Conservation (phyloP, 192 early-diverging fungal species). For the Coemansia sp. region DNA sequence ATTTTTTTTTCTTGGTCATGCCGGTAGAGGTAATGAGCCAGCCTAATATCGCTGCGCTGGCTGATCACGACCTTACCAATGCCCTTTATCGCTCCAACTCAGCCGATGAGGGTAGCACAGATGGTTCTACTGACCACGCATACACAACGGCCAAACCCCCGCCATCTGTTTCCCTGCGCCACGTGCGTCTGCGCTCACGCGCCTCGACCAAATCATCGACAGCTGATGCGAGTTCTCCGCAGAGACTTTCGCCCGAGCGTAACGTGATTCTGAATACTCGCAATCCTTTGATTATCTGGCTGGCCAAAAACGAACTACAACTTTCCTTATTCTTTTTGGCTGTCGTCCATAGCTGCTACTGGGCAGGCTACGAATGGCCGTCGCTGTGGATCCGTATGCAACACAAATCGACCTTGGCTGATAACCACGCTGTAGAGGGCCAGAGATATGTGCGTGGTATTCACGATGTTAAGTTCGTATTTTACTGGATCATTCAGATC, state of each 20-base stretch:
- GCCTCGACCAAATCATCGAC: constrained; percentile 1
- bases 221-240: background rate
- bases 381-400: constrained; percentile 37
- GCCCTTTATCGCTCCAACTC: constrained; percentile 6
- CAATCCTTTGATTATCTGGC: constrained; percentile 39
- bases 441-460: constrained; percentile 47
- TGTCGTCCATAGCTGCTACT: constrained; percentile 33
- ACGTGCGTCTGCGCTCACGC: constrained; percentile 23
- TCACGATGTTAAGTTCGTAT: constrained; percentile 66
- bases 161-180: background rate
- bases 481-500: constrained; percentile 69
- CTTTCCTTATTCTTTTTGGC: constrained; percentile 27
- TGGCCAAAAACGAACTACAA: constrained; percentile 42
- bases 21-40: constrained; percentile 24
- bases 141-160: background rate
- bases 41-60: background rate
- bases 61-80: background rate
- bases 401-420: constrained; percentile 19
- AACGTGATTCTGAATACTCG: constrained; percentile 47
- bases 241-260: background rate
- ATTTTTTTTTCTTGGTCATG: constrained; percentile 13
- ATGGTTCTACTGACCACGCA: background rate
- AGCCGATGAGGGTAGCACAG: background rate
- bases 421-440: background rate
- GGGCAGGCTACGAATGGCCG: constrained; percentile 43